These are phyloP conservation scores for Metahyphopichia silvanorum DNA, from an alignment of 805 yeast species.

Conservation along the genomic window DNA sequence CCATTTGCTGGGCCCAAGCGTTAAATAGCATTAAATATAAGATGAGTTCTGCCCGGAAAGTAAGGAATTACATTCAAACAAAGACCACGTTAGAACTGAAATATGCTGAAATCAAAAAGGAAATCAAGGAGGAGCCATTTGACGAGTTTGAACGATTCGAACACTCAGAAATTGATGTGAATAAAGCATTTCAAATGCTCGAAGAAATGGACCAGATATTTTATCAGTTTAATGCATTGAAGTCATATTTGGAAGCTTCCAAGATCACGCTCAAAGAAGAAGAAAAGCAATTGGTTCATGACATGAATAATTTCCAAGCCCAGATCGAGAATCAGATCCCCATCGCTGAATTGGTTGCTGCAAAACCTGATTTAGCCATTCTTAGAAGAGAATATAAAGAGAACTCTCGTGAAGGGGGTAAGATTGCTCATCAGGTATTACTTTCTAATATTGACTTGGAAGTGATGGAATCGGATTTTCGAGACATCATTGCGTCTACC, in stretches of 20 bases:
- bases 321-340: conserved; percentile 20
- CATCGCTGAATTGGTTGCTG: conserved; percentile 16
- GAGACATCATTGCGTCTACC: no score
- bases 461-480: no score
- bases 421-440: conserved; percentile 14
- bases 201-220: conserved; percentile 23
- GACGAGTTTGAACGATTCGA: conserved; percentile 8
- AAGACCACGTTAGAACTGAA: conserved; percentile 10
- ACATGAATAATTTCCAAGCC: conserved; percentile 11
- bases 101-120: conserved; percentile 11
- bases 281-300: conserved; percentile 10
- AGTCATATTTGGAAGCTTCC: conserved; percentile 19
- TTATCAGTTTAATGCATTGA: conserved; percentile 21
- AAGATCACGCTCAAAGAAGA: conserved; percentile 6
- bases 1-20: neutral
- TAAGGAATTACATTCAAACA: conserved; percentile 14
- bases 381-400: conserved; percentile 25
- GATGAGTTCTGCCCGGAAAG: conserved; percentile 9
- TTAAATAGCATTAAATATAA: no score
- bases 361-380: conserved; percentile 20
- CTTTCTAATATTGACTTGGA: neutral
- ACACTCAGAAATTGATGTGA: conserved; percentile 9
- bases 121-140: conserved; percentile 5
- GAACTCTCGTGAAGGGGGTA: conserved; percentile 31
- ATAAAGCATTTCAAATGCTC: conserved; percentile 6